A percentile compares a stretch with the other conserved stretches of the same genome.
Conservation (phyloP, 176 grass and related monocot species). For the Poa pratensis region DNA sequence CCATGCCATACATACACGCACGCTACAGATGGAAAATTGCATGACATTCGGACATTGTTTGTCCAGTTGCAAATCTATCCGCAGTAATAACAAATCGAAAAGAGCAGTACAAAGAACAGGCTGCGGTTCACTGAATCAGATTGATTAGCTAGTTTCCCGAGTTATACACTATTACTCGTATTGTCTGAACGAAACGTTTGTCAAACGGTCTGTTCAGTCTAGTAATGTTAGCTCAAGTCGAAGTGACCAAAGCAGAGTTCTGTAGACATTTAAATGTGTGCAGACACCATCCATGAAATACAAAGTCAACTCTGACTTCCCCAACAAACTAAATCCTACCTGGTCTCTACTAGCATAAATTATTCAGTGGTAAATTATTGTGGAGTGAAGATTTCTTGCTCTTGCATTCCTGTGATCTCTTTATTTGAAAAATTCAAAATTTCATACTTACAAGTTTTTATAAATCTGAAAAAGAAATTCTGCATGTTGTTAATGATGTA, state of each 20-base stretch:
- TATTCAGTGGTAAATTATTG: background rate
- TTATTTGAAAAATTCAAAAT: too few species aligned
- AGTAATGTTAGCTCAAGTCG: background rate
- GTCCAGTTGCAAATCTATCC: conserved; percentile 7
- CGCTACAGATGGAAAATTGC: conserved; percentile 29
- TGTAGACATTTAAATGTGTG: background rate
- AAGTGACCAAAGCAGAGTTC: background rate
- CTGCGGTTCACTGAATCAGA: background rate
- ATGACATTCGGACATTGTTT: conserved; percentile 29
- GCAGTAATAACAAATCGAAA: background rate
- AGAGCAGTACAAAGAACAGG: background rate
- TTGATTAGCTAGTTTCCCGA: background rate
- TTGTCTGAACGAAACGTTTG: background rate
- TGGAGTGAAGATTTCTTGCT: too few species aligned
- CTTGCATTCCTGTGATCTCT: too few species aligned
- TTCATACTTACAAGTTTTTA: too few species aligned
- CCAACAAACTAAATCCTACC: background rate
- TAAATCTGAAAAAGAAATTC: too few species aligned
- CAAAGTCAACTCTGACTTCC: conserved; percentile 29
- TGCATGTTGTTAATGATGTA: too few species aligned
- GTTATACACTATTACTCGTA: background rate
- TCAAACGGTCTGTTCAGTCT: background rate
- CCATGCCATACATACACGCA: background rate
- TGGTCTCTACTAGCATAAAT: background rate
- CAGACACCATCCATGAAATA: conserved; percentile 25